phyloP scores from a whole-genome alignment of 768 basidiomycete genomes.

The Serendipita sp. region DNA sequence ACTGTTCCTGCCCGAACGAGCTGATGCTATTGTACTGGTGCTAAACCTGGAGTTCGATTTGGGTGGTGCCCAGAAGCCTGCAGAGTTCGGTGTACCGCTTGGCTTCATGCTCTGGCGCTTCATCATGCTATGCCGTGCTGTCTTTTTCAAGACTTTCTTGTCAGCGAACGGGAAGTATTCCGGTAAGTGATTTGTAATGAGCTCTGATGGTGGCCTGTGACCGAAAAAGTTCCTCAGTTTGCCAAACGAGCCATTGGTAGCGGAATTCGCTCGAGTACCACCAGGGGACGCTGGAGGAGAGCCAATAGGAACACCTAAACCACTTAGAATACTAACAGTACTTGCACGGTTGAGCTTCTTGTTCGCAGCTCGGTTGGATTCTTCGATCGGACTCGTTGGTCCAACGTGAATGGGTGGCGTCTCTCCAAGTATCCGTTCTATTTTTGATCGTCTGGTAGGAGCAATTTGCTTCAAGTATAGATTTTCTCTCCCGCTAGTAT shows the following conservation, averaged over 20 bases:
- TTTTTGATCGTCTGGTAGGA: constrained; percentile 26
- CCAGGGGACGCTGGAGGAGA: constrained; percentile 34
- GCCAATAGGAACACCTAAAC: constrained; percentile 68
- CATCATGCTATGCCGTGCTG: constrained; percentile 82
- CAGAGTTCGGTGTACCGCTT: constrained; percentile 30
- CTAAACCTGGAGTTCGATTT: constrained; percentile 41
- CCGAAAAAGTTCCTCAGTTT: constrained; percentile 94
- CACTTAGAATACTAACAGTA: constrained; percentile 85
- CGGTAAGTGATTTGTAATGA: constrained; percentile 84
- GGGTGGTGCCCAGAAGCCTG: constrained; percentile 23
- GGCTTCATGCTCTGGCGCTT: constrained; percentile 31
- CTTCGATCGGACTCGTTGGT: constrained; percentile 22
- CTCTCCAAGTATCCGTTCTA: constrained; percentile 35
- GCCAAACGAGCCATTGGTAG: constrained; percentile 3
- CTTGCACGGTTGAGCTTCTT: constrained; percentile 80
- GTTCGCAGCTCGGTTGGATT: constrained; percentile 9
- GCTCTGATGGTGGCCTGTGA: constrained; percentile 91
- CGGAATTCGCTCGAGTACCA: constrained; percentile 6
- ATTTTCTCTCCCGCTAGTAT: constrained; percentile 63
- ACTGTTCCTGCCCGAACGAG: not conserved
- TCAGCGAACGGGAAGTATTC: constrained; percentile 94
- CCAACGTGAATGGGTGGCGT: constrained; percentile 20
- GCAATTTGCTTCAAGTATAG: constrained; percentile 49
- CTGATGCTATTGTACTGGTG: constrained; percentile 37
- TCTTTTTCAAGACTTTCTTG: constrained; percentile 77